Base-by-base conservation (phyloP, 1,284 basidiomycete species). In the Fistulinella cinereoalba region DNA sequence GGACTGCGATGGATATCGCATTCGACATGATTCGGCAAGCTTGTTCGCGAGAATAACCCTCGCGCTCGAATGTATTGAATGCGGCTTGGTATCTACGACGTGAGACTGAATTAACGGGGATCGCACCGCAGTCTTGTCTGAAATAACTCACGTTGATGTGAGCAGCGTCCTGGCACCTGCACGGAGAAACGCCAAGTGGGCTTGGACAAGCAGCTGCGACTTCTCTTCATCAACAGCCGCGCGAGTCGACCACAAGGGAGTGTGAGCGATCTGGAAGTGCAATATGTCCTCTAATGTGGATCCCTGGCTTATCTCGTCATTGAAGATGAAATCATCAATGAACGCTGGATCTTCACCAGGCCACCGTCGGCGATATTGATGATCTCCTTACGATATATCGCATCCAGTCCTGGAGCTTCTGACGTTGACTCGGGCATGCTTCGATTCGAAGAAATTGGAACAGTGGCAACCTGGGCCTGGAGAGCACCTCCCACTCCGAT, bases 191-290 rank as follows among this genome's bases (percentile, higher is more conserved):
- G 68, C 70, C 9, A 77, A 55, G 61, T 92, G 88, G 0, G 80
- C 76, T 9, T 72, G 61, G 12, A 80, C 54, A 33, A 91, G 73
- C 0, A 70, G 63, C 6, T 73, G 70, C 0, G 81, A 79, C 34
- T 81, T 70, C 25, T 50, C 52, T 12, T 58, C 50, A 22, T 77
- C 70, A 15, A 71, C 62, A 16, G 83, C 64, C 4, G 81, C 73
- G 46, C 78, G 75, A 1, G 81, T 76, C 11, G 86, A 88, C 88
- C 88, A 90, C 29, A 90, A 65, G 2, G 80, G 71, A 0, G 75
- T 73, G 32, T 76, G 65, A 0, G 79, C 74, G 33, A 83, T 77
- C 56, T 80, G 70, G 32, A 72, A 52, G 38, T 73, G 62, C 50
- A 81, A 75, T 9, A 75, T 59, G 31, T 77, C 74, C 61, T 89